Evolutionary conservation across 179 eudicot species (phyloP).

Genomic region (Patellifolia procumbens): DNA sequence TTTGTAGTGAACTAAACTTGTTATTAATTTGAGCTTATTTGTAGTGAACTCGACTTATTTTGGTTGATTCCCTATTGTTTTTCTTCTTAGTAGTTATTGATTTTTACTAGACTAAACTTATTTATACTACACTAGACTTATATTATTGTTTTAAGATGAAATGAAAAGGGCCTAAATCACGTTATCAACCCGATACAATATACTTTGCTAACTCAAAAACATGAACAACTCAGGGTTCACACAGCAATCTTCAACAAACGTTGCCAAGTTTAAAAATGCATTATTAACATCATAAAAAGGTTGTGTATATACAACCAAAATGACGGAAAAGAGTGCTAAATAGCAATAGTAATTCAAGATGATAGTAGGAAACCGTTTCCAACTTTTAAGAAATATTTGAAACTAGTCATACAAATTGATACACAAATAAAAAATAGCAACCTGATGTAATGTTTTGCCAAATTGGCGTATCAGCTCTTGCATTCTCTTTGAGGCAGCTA

Average conservation of each 20-base stretch:
- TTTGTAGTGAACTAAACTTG: too few relatives aligned
- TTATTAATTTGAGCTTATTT: too few relatives aligned
- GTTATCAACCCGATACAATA: background rate
- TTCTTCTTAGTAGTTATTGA: too few relatives aligned
- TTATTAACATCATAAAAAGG: background rate
- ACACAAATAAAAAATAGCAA: background rate
- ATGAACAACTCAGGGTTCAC: background rate
- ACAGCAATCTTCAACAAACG: background rate
- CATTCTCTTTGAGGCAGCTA: constrained; percentile 79
- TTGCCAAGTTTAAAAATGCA: background rate
- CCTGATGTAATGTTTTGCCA: constrained; percentile 69
- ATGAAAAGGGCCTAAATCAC: too few relatives aligned
- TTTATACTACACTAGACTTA: too few relatives aligned
- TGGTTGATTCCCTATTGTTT: too few relatives aligned
- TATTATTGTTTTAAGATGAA: too few relatives aligned
- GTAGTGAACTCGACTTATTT: too few relatives aligned
- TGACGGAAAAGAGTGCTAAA: background rate
- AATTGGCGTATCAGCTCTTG: constrained; percentile 87
- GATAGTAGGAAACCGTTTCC: background rate
- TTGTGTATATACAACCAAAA: background rate
- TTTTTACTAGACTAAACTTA: too few relatives aligned
- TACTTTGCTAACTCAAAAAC: background rate
- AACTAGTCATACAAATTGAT: background rate
- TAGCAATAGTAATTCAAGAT: background rate
- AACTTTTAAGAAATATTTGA: background rate